Conservation (phyloP, 768 basidiomycete genomes). For the Chalciporus sphaerocephalus region DNA sequence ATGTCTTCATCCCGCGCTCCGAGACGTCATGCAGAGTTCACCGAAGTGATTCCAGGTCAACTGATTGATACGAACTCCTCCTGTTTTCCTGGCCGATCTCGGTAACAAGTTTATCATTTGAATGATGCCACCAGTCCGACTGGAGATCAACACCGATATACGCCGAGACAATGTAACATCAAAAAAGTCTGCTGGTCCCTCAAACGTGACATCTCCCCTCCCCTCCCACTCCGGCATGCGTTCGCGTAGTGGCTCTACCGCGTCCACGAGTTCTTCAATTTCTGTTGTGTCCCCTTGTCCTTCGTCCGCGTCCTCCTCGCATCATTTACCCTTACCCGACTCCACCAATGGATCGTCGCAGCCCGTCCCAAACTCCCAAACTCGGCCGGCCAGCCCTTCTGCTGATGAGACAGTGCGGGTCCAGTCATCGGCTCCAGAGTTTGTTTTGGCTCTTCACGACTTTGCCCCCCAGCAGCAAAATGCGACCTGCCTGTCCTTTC, state of each 20-base stretch:
- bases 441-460: conserved; percentile 90
- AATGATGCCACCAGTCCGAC: conserved; percentile 42
- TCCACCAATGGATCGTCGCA: conserved; percentile 30
- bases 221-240: conserved; percentile 25
- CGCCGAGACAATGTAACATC: conserved; percentile 32
- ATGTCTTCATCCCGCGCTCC: conserved; percentile 3
- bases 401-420: conserved; percentile 49
- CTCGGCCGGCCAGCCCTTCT: conserved; percentile 40
- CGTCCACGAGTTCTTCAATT: conserved; percentile 53
- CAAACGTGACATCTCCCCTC: conserved; percentile 26
- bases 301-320: conserved; percentile 48
- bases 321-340: conserved; percentile 38
- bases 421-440: conserved; percentile 46
- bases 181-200: conserved; percentile 28
- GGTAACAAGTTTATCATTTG: background rate
- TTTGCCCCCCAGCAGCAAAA: conserved; percentile 68
- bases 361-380: conserved; percentile 5
- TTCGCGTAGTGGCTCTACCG: conserved; percentile 48
- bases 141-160: conserved; percentile 47
- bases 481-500: conserved; percentile 82
- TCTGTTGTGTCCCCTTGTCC: conserved; percentile 54
- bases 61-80: conserved; percentile 1
- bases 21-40: conserved; percentile 7
- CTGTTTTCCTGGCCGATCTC: background rate
- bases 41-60: conserved; percentile 2